Evolutionary conservation across 768 basidiomycete genomes (phyloP).

Genomic region (Cyclocybe aegerita): DNA sequence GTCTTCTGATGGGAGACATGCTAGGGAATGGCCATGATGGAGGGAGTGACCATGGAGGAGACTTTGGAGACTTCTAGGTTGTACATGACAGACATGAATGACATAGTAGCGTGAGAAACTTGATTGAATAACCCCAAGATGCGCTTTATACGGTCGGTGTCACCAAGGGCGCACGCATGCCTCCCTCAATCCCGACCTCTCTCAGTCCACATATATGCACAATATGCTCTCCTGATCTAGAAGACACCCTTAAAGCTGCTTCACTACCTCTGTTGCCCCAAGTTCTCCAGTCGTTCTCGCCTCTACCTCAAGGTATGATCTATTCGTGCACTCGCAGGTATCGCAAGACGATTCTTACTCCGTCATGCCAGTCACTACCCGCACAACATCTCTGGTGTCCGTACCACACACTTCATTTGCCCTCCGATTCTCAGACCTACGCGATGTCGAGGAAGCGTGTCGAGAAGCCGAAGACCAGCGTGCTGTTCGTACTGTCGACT

Average conservation of each 20-base stretch:
- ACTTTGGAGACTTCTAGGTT: constrained; percentile 22
- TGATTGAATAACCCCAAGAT: constrained; percentile 2
- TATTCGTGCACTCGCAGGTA: background rate
- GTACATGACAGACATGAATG: background rate
- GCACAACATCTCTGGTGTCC: constrained; percentile 70
- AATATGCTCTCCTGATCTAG: constrained; percentile 68
- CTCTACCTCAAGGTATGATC: constrained; percentile 70
- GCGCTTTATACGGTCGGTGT: background rate
- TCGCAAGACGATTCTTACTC: constrained; percentile 3
- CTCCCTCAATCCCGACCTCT: constrained; percentile 63
- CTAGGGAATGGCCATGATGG: constrained; percentile 26
- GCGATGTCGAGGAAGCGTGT: constrained; percentile 70
- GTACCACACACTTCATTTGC: constrained; percentile 72
- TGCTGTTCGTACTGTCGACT: constrained; percentile 79
- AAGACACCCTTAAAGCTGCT: constrained; percentile 53
- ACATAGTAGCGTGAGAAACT: constrained; percentile 15
- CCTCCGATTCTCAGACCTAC: constrained; percentile 76
- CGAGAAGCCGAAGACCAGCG: constrained; percentile 79
- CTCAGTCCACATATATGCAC: constrained; percentile 83
- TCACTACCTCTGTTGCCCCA: constrained; percentile 69
- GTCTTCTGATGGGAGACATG: constrained; percentile 46
- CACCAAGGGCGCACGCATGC: constrained; percentile 29
- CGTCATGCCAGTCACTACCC: constrained; percentile 64
- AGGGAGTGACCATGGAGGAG: constrained; percentile 24
- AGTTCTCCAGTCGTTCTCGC: constrained; percentile 83